Conservation (phyloP, 2,329 filamentous ascomycete species). For the Penicillium sp. region DNA sequence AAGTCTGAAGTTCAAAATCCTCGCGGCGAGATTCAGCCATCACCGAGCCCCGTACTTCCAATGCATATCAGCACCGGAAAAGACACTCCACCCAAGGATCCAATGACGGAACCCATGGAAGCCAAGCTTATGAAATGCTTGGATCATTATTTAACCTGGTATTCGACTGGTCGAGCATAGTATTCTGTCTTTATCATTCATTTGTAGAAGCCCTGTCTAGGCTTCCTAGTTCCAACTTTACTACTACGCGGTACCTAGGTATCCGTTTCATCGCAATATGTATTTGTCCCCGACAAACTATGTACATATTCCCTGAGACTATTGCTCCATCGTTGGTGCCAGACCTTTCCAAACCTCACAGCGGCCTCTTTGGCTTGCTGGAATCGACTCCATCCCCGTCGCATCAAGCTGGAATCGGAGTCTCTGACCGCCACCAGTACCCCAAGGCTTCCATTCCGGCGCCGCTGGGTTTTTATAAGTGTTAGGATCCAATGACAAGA, state of each 20-base stretch:
- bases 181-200: no score
- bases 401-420: constrained; percentile 10
- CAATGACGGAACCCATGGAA: background rate
- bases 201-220: no score
- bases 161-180: background rate
- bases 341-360: constrained; percentile 11
- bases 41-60: background rate
- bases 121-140: background rate
- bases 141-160: background rate
- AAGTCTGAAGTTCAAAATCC: no score
- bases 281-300: no score
- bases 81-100: background rate
- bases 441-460: constrained; percentile 24
- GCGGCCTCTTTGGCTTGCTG: background rate
- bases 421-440: constrained; percentile 3
- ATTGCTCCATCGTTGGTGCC: constrained; percentile 5
- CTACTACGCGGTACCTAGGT: no score
- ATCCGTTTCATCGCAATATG: no score
- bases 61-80: background rate
- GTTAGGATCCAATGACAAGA: constrained; percentile 39
- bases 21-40: background rate
- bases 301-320: background rate
- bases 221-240: no score
- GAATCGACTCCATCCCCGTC: constrained; percentile 13
- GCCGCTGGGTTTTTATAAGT: constrained; percentile 25